A percentile compares a stretch with the other conserved stretches of the same genome.
Conservation (phyloP, 345 rosid genomes). For the Eucalyptus erythrocorys region DNA sequence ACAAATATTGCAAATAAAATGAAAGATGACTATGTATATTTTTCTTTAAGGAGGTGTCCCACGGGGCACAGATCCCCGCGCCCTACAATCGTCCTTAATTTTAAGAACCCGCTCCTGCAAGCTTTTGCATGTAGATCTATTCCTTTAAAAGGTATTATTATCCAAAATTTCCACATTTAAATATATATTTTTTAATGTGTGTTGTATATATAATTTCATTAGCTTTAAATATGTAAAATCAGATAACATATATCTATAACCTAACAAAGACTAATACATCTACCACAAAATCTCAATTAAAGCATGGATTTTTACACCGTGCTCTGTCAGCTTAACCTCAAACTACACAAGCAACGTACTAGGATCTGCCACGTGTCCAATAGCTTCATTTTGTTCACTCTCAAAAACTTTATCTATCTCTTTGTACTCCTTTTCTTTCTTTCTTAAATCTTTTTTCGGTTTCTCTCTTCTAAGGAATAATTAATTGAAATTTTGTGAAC, state of each 20-base stretch:
- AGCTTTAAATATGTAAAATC: too few species aligned
- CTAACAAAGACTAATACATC: not conserved
- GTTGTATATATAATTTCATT: too few species aligned
- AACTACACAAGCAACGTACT: rapidly evolving
- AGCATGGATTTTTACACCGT: not conserved
- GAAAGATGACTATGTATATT: too few species aligned
- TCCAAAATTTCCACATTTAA: too few species aligned
- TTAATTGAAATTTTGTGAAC: not conserved
- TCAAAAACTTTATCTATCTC: not conserved
- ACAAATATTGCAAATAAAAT: too few species aligned
- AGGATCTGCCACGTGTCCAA: not conserved
- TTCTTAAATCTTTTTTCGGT: rapidly evolving
- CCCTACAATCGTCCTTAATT: too few species aligned
- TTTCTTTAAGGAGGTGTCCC: too few species aligned
- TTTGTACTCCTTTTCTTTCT: not conserved
- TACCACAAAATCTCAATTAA: not conserved
- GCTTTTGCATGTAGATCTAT: rapidly evolving
- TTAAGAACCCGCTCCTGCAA: too few species aligned
- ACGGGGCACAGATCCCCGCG: too few species aligned
- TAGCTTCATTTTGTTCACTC: not conserved
- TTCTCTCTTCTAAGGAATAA: not conserved
- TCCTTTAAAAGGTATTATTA: too few species aligned
- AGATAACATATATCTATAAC: rapidly evolving
- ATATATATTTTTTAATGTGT: too few species aligned
- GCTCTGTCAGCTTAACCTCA: not conserved